Conservation (phyloP, 2,329 filamentous ascomycete genomes). For the Ascochyta fabae region DNA sequence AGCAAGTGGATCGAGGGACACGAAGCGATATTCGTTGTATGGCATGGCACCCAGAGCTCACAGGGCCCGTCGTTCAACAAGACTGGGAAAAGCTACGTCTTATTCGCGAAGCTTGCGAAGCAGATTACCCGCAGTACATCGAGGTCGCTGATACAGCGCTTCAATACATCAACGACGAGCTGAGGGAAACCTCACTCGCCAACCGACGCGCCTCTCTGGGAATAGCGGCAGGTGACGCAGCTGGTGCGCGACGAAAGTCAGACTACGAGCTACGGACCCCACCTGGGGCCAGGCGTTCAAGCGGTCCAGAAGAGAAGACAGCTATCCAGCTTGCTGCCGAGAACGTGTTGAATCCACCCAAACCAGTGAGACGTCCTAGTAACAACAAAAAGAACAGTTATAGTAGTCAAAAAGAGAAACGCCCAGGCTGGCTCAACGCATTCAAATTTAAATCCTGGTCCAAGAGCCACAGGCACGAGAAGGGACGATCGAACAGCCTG, state of each 20-base stretch:
- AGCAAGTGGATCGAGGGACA: constrained; percentile 53
- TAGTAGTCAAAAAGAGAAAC: constrained; percentile 33
- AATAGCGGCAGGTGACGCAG: constrained; percentile 4
- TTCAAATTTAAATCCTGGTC: constrained; percentile 41
- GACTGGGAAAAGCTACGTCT: constrained; percentile 53
- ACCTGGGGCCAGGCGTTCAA: constrained; percentile 2
- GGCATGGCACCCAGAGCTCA: constrained; percentile 57
- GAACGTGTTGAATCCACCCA: constrained; percentile 23
- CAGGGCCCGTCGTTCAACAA: constrained; percentile 36
- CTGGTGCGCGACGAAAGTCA: constrained; percentile 30
- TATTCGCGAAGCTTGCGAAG: constrained; percentile 51
- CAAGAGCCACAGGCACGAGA: constrained; percentile 31
- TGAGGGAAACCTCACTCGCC: constrained; percentile 35
- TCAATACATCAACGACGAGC: constrained; percentile 51
- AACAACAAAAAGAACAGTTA: constrained; percentile 29
- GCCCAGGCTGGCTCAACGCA: constrained; percentile 38
- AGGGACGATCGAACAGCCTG: constrained; percentile 32
- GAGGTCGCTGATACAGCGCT: constrained; percentile 52
- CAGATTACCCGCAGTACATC: constrained; percentile 55
- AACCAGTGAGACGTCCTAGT: constrained; percentile 17
- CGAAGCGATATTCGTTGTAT: constrained; percentile 55
- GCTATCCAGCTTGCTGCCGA: constrained; percentile 33
- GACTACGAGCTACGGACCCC: constrained; percentile 28
- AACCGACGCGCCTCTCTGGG: constrained; percentile 26
- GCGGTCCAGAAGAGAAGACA: constrained; percentile 21